phyloP scores from a whole-genome alignment of 148 eudicot species.

The Oxyria digyna region DNA sequence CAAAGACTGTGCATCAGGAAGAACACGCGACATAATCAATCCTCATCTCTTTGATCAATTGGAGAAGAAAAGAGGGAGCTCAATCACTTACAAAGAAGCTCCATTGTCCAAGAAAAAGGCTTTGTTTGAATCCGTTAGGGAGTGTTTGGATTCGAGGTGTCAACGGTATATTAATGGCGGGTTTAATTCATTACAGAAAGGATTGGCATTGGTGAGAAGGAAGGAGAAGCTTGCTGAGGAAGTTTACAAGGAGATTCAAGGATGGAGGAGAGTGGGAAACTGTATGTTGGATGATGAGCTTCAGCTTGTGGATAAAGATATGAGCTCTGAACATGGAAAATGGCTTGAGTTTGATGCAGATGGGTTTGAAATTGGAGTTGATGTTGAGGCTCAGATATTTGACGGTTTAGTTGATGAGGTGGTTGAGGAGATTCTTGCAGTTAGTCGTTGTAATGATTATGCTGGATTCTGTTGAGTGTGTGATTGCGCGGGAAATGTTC shows the following conservation, averaged over 20 bases:
- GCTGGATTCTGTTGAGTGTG: not conserved
- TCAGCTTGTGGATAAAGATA: conserved; percentile 76
- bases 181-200: conserved; percentile 37
- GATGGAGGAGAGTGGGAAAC: conserved; percentile 50
- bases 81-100: conserved; percentile 10
- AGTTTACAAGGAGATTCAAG: conserved; percentile 47
- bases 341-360: conserved; percentile 76
- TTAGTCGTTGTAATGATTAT: not conserved
- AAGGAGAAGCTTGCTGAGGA: conserved; percentile 56
- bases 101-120: conserved; percentile 25
- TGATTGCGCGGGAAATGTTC: not conserved
- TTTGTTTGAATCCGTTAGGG: conserved; percentile 67
- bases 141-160: conserved; percentile 56
- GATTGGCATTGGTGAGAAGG: conserved; percentile 39
- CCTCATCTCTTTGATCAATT: conserved; percentile 63
- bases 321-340: conserved; percentile 60
- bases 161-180: conserved; percentile 38
- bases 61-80: conserved; percentile 33
- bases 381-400: conserved; percentile 48
- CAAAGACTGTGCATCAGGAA: conserved; percentile 55
- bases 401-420: conserved; percentile 61
- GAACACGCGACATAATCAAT: conserved; percentile 42
- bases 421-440: conserved; percentile 35
- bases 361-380: conserved; percentile 53
- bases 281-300: conserved; percentile 85